Evolutionary conservation across 768 basidiomycete species (phyloP), one percentile per base, ranked within the genome.

Genomic region (Kwoniella shandongensis): DNA sequence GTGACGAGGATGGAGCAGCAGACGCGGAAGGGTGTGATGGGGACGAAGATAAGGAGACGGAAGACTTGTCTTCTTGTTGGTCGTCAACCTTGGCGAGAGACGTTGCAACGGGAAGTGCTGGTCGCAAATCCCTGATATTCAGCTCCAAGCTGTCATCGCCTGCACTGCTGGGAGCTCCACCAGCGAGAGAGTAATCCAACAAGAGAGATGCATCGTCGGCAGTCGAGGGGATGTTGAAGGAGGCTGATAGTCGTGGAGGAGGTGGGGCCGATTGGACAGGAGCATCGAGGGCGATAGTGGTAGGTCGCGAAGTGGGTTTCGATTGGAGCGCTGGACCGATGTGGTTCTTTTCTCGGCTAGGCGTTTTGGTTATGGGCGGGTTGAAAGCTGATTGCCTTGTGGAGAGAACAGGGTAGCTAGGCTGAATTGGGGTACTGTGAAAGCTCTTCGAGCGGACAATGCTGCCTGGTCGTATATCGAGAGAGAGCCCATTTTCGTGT

Each of bases 381-480:
- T 63, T 62, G 25, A 54, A 27, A 12, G 44, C 57, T 8, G 49
- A 45, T 47, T 68, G 66, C 22, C 66, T 27, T n/a, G 66, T 68
- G 8, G 66, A 62, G 22, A 68, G 45, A 1, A 62, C 54, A 13
- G 66, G 66, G 44, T 68, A 68, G 13, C 47, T 18, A 42, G 40
- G 40, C 40, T 23, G 7, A 18, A n/a, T 42, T 6, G 6, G 7
- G n/a, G 40, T 17, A 5, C 8, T 42, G 5, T 23, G 40, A 8
- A n/a, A 7, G 40, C 40, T 42, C 40, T 42, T 23, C 8, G n/a
- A 6, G 40, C 40, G 40, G 7, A 7, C 22, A n/a, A 8, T 6
- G 17, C 40, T 6, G 17, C 7, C 8, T 8, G n/a, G n/a, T 6
- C 7, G 32, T 32, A 6, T 6, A 32, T 6, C 32, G 32, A 32